Percentiles rank a stretch among this genome's conserved stretches.
phyloP scores from a whole-genome alignment of 768 basidiomycete species.

The Dioszegia aurantiaca region DNA sequence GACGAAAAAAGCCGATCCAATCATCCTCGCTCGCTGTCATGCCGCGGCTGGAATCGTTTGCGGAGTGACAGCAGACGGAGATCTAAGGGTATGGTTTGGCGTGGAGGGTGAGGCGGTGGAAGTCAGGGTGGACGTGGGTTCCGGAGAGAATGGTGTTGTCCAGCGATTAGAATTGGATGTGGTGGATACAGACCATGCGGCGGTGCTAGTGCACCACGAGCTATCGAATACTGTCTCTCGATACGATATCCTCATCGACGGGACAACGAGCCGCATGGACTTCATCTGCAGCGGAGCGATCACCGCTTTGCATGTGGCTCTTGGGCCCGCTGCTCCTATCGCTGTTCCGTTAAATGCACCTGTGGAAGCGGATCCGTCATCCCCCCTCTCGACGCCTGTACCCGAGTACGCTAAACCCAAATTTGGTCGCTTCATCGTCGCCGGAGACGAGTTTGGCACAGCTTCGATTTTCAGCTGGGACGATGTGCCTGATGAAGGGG shows the following conservation, averaged over 20 bases:
- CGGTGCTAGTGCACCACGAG: slow-evolving; percentile 14
- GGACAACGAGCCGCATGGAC: not conserved
- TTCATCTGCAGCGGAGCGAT: not conserved
- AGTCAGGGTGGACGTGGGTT: slow-evolving; percentile 32
- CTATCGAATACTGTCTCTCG: slow-evolving; percentile 11
- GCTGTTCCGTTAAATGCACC: slow-evolving; percentile 1
- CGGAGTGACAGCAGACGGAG: slow-evolving; percentile 41
- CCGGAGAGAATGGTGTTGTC: slow-evolving; percentile 27
- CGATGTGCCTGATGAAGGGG: not conserved
- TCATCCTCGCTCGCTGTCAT: slow-evolving; percentile 36
- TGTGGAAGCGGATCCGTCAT: not conserved
- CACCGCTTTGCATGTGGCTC: slow-evolving; percentile 18
- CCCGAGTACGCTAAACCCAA: not conserved
- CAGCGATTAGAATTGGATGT: slow-evolving; percentile 24
- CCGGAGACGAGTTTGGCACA: slow-evolving; percentile 33
- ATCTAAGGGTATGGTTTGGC: slow-evolving; percentile 38
- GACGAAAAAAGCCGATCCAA: slow-evolving; percentile 25
- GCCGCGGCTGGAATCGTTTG: slow-evolving; percentile 24
- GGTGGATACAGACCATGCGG: not conserved
- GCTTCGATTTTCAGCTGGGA: slow-evolving; percentile 42
- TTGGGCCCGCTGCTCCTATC: slow-evolving; percentile 22
- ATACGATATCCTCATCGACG: slow-evolving; percentile 16
- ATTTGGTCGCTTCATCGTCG: slow-evolving; percentile 34
- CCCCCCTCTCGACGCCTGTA: not conserved
- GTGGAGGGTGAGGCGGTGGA: slow-evolving; percentile 9